phyloP scores from a whole-genome alignment of 1,284 basidiomycete species.

The Ustilago crameri region DNA sequence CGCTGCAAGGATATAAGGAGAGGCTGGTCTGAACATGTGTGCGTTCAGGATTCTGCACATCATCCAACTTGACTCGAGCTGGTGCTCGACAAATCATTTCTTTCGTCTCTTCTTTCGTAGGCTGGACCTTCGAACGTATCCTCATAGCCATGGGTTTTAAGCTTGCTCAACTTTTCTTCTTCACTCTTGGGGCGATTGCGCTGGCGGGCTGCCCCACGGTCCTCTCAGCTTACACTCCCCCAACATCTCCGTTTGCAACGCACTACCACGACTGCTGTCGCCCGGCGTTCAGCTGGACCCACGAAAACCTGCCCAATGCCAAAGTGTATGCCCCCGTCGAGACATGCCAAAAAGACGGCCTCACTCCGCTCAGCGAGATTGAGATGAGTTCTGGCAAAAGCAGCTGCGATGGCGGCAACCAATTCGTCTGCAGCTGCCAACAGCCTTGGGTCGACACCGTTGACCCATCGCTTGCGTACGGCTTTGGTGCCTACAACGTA shows the following conservation, averaged over 20 bases:
- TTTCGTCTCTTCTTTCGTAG: background rate
- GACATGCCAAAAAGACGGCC: conserved; percentile 30
- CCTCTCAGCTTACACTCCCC: conserved; percentile 4
- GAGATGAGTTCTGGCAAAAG: conserved; percentile 5
- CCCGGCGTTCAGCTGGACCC: conserved; percentile 7
- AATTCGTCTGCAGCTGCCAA: conserved; percentile 30
- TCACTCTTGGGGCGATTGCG: conserved; percentile 15
- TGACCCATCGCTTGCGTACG: conserved; percentile 27
- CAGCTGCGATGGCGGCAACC: conserved; percentile 31
- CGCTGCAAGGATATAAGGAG: too few relatives aligned
- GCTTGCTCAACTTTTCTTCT: background rate
- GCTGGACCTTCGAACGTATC: background rate
- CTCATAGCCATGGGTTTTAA: conserved; percentile 8
- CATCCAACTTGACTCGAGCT: too few relatives aligned
- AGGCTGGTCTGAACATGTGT: too few relatives aligned
- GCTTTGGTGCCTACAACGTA: conserved; percentile 39
- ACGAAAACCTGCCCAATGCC: background rate
- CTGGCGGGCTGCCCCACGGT: conserved; percentile 7
- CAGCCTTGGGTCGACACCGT: conserved; percentile 32
- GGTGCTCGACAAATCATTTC: too few relatives aligned
- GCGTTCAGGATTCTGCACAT: too few relatives aligned
- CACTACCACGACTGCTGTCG: conserved; percentile 36
- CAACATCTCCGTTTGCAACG: conserved; percentile 27
- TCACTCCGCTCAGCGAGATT: conserved; percentile 10
- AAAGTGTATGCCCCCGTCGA: conserved; percentile 17